Percentiles rank a stretch among this genome's conserved stretches.
These are phyloP conservation scores for Monosporozyma servazzii DNA, from an alignment of 805 yeast genomes.

Conservation along the genomic window DNA sequence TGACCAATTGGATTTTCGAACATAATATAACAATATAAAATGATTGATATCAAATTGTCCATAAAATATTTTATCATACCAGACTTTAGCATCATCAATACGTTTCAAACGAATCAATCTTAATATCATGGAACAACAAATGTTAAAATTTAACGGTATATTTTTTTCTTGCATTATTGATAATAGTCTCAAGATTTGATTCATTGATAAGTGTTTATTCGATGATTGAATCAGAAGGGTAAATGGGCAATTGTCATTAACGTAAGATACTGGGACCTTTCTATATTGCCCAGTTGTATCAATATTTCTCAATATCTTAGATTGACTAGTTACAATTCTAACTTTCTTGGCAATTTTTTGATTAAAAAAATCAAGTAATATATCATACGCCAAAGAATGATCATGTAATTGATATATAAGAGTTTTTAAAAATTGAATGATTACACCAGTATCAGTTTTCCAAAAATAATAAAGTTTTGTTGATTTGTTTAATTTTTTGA, in stretches of 20 bases:
- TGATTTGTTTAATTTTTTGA: background rate
- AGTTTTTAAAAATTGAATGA: conserved; percentile 14
- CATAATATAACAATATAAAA: conserved; percentile 9
- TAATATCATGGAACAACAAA: conserved; percentile 21
- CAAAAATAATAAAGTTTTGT: conserved; percentile 1
- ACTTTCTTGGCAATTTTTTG: conserved; percentile 6
- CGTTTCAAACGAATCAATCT: conserved; percentile 12
- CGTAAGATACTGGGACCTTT: background rate
- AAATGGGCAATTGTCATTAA: conserved; percentile 16
- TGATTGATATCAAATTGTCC: conserved; percentile 20
- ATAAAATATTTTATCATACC: conserved; percentile 22
- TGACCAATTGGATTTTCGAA: background rate
- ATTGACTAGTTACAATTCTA: conserved; percentile 4
- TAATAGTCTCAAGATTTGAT: conserved; percentile 14
- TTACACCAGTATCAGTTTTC: conserved; percentile 17
- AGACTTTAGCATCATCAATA: conserved; percentile 16
- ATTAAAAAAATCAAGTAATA: conserved; percentile 19
- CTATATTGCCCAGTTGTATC: background rate
- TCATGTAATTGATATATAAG: conserved; percentile 15
- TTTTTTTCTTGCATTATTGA: conserved; percentile 16
- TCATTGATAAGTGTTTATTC: conserved; percentile 13
- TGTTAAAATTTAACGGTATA: conserved; percentile 19
- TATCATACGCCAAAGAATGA: conserved; percentile 15
- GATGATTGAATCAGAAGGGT: conserved; percentile 19
- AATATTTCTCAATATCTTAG: background rate